These are phyloP conservation scores for Schizochytrium sp. DNA, from an alignment of 108 stramenopile genomes.

Conservation along the genomic window DNA sequence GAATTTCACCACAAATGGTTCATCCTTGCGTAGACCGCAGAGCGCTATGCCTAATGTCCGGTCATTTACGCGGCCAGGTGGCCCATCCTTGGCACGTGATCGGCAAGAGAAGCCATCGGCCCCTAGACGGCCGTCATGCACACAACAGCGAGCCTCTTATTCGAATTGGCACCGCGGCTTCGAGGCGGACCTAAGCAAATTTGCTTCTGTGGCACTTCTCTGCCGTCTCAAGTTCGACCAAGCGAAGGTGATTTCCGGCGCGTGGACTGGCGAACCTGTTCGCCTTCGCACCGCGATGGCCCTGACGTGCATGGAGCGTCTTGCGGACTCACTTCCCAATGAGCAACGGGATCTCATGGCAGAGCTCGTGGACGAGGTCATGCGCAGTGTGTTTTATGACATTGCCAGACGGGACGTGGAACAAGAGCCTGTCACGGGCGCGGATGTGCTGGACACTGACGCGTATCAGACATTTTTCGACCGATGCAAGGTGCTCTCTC, in stretches of 20 bases:
- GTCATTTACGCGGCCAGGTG: neutral
- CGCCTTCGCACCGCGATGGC: neutral
- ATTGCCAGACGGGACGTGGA: neutral
- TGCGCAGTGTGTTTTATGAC: neutral
- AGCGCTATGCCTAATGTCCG: neutral
- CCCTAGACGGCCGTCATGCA: too few relatives aligned
- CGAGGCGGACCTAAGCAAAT: neutral
- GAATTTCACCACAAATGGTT: neutral
- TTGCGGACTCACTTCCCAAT: neutral
- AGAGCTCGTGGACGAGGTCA: neutral
- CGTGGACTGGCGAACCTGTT: neutral
- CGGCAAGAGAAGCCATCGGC: too few relatives aligned
- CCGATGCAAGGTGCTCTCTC: neutral
- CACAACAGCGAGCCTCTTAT: neutral
- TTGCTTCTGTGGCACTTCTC: neutral
- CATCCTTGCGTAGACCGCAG: neutral
- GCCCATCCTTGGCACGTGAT: too few relatives aligned
- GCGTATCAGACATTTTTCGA: neutral
- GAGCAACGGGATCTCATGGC: neutral
- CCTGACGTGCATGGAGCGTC: neutral
- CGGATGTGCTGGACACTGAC: neutral
- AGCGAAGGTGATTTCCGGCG: neutral
- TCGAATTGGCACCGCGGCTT: neutral
- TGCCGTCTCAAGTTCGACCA: neutral
- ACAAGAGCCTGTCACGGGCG: neutral